phyloP scores from a whole-genome alignment of 805 yeast species.

The Wickerhamiella sergipiensis region DNA sequence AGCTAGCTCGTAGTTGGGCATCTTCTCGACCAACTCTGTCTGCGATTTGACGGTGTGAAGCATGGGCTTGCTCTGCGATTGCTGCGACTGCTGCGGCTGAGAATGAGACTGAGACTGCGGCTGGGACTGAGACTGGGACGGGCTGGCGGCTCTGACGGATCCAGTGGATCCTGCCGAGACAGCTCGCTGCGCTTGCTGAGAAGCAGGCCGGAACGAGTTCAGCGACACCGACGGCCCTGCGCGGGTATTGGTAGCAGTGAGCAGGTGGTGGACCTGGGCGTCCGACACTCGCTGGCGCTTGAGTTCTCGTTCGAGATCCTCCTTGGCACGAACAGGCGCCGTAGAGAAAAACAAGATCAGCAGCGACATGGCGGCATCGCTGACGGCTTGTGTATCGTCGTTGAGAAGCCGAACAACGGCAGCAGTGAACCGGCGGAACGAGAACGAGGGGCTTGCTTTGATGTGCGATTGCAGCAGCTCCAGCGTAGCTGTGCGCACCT shows the following conservation, averaged over 20 bases:
- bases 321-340: slow-evolving; percentile 28
- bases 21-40: slow-evolving; percentile 1
- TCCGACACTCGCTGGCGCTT: slow-evolving; percentile 17
- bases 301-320: slow-evolving; percentile 33
- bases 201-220: neutral
- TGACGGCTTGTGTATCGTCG: slow-evolving; percentile 17
- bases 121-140: neutral
- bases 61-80: neutral
- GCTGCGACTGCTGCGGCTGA: too few relatives aligned
- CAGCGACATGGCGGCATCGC: slow-evolving; percentile 19
- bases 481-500: slow-evolving; percentile 18
- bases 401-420: slow-evolving; percentile 20
- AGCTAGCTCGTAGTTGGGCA: slow-evolving; percentile 28
- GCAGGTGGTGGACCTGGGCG: slow-evolving; percentile 1
- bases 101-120: neutral
- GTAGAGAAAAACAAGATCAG: slow-evolving; percentile 29
- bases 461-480: slow-evolving; percentile 17
- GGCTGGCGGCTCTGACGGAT: neutral
- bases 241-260: slow-evolving; percentile 4
- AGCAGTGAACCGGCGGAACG: slow-evolving; percentile 24
- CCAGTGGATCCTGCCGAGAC: neutral
- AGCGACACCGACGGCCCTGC: neutral
- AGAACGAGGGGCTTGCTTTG: slow-evolving; percentile 17
- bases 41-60: neutral
- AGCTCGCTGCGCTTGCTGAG: neutral